phyloP scores from a whole-genome alignment of 345 rosid species.

The Lumnitzera racemosa region DNA sequence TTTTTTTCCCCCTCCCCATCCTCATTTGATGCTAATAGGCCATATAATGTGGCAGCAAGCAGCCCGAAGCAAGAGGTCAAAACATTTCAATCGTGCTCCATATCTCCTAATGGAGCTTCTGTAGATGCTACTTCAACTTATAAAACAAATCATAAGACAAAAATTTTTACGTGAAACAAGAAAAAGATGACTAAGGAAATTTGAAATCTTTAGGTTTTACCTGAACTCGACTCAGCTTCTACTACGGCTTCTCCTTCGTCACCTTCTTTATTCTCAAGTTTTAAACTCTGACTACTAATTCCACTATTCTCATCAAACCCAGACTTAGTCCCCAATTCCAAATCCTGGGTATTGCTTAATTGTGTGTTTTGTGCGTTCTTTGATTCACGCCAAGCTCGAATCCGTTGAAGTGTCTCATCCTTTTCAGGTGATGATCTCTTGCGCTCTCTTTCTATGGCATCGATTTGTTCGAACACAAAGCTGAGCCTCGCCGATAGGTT shows the following conservation, averaged over 20 bases:
- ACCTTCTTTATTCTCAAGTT: no score
- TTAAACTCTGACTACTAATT: background rate
- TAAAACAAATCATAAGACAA: no score
- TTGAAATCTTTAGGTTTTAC: no score
- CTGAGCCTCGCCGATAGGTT: constrained; percentile 88
- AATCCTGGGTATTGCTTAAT: background rate
- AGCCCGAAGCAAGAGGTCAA: no score
- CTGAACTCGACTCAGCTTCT: no score
- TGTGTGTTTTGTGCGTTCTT: constrained; percentile 22
- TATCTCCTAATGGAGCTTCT: background rate
- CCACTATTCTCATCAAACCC: background rate
- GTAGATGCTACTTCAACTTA: background rate
- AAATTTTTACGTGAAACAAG: no score
- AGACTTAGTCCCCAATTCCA: background rate
- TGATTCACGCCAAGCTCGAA: constrained; percentile 89
- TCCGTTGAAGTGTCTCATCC: constrained; percentile 71
- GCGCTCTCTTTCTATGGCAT: constrained; percentile 66
- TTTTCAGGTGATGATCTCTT: constrained; percentile 33
- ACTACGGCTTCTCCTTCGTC: no score
- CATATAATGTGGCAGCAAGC: no score
- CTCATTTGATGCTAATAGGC: no score
- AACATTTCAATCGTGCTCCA: no score
- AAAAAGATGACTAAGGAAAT: no score
- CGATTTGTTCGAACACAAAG: constrained; percentile 90
- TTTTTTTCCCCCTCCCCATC: no score